Evolutionary conservation across 495 filamentous ascomycete species (phyloP).

Genomic region (Glonium stellatum): DNA sequence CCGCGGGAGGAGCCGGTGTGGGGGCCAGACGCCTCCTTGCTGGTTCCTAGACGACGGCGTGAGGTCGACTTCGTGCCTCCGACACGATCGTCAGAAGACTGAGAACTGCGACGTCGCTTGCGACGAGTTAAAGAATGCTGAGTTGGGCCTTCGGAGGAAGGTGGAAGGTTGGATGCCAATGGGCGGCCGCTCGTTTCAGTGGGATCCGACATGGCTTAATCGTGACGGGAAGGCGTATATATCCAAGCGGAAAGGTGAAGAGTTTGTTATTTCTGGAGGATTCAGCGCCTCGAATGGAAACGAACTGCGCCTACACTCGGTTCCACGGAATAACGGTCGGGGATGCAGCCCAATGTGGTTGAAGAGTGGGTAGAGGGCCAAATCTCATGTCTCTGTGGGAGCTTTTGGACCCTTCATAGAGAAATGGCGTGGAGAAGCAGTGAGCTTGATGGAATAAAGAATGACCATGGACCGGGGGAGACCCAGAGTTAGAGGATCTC

Average conservation of each 20-base stretch:
- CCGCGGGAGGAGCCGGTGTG: conserved; percentile 23
- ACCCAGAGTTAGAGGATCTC: conserved; percentile 8
- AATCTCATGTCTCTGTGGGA: conserved; percentile 15
- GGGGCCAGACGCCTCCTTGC: conserved; percentile 25
- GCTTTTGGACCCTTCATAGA: conserved; percentile 21
- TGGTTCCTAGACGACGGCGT: conserved; percentile 24
- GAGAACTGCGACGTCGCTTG: conserved; percentile 19
- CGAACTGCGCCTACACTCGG: conserved; percentile 12
- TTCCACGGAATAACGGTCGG: conserved; percentile 20
- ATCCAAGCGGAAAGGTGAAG: conserved; percentile 13
- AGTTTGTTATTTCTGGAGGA: conserved; percentile 22
- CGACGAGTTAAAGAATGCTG: conserved; percentile 12
- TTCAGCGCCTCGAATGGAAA: conserved; percentile 21
- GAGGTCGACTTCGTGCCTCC: conserved; percentile 20
- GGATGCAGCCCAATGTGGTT: conserved; percentile 16
- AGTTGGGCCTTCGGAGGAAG: conserved; percentile 18
- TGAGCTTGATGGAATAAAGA: conserved; percentile 18
- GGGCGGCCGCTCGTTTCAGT: conserved; percentile 26
- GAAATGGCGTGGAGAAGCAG: conserved; percentile 16
- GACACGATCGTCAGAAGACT: conserved; percentile 24
- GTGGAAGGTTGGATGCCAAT: conserved; percentile 20
- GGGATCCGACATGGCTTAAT: conserved; percentile 19
- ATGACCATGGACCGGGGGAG: conserved; percentile 13
- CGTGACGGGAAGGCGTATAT: conserved; percentile 23
- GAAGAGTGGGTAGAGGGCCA: conserved; percentile 18